Base-by-base conservation (phyloP, 2,329 filamentous ascomycete species). In the Fusarium solani-melongenae region DNA sequence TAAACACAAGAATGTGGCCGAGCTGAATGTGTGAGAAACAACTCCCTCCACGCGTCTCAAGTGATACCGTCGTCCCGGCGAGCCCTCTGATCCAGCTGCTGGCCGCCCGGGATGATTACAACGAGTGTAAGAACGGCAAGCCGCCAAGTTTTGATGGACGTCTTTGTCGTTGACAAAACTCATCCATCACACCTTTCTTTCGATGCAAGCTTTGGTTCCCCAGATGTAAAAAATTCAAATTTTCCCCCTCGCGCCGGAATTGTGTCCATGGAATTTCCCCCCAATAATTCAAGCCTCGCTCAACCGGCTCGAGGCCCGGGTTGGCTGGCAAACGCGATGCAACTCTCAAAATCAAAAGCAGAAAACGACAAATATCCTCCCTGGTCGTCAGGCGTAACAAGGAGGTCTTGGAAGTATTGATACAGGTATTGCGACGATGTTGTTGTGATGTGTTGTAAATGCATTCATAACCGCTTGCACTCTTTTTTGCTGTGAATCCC, bases 121-220 rank as follows among this genome's bases (percentile, higher is more conserved):
- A 88, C 84, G 85, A 87, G 82, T 80, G 86, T 88, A 87, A 85
- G 82, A 85, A 86, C 76, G 75, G 79, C 79, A 83, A 80, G 79
- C 81, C 72, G 69, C 78, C 79, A 76, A 69, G 34, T 64, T 66
- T 74, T 46, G 67, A 63, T 72, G 59, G 70, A 70, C 71, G 71
- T 77, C 70, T 60, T 76, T 73, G 77, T 79, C 73, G 73, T 73
- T 66, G 69, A 66, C 69, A 70, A 78, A 51, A 74, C 76, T 70
- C 68, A 61, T 71, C 69, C 65, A 66, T 64, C 62, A 62, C 62
- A 62, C 69, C 65, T 69, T 66, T 62, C 31, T 66, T 41, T 60
- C 59, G 64, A 74, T 71, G 62, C 68, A 53, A 77, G 65, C 66
- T 74, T 46, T 62, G 58, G 41, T 67, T 56, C 51, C 62, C 55